A percentile compares a stretch with the other conserved stretches of the same genome.
These are phyloP conservation scores for Plasmodium gallinaceum DNA, from an alignment of 169 alveolate species.

Conservation along the genomic window DNA sequence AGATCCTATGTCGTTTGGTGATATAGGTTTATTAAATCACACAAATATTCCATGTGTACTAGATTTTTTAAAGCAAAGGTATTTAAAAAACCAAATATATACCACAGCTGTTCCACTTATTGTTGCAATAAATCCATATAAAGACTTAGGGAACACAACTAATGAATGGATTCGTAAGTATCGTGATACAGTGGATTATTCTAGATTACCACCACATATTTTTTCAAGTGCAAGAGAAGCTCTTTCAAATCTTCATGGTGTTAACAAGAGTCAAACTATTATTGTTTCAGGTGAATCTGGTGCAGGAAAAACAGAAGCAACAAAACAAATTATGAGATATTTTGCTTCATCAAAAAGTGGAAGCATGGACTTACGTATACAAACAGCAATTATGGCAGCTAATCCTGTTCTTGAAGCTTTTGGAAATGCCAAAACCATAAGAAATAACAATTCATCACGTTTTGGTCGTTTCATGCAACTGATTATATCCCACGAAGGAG, in stretches of 20 bases:
- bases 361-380: conserved; percentile 83
- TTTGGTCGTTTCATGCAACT: conserved; percentile 98
- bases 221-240: conserved; percentile 92
- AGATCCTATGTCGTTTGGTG: conserved; percentile 93
- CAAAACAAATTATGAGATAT: conserved; percentile 94
- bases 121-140: conserved; percentile 93
- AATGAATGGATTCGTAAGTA: conserved; percentile 87
- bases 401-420: conserved; percentile 98
- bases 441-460: conserved; percentile 98
- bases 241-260: conserved; percentile 90
- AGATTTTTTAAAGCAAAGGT: conserved; percentile 88
- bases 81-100: conserved; percentile 90
- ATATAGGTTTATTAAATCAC: conserved; percentile 91
- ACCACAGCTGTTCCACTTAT: conserved; percentile 94
- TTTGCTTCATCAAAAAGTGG: conserved; percentile 89
- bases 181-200: conserved; percentile 86
- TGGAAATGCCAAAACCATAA: conserved; percentile 98
- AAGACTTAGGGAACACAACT: conserved; percentile 91
- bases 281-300: conserved; percentile 99
- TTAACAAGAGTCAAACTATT: conserved; percentile 93
- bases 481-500: conserved; percentile 90
- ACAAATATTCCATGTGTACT: conserved; percentile 91
- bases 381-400: conserved; percentile 93
- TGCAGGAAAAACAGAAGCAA: conserved; percentile 99
- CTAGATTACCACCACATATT: conserved; percentile 91